phyloP scores from a whole-genome alignment of 2,329 filamentous ascomycete genomes.

The Cylindrodendrum hubeiense region DNA sequence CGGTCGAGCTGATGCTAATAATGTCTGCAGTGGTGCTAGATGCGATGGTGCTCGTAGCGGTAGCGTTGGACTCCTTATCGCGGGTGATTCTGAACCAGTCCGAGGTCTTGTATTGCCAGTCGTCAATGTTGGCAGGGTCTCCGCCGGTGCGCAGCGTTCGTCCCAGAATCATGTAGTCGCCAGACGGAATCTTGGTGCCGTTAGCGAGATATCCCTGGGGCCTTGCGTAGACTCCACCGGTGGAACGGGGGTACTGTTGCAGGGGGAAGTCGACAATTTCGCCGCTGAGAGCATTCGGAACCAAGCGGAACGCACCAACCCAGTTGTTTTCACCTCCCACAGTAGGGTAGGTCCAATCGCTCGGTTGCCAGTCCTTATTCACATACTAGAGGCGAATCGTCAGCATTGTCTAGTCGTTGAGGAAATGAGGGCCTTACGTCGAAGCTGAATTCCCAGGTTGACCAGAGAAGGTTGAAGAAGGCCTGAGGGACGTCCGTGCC shows the following conservation, averaged over 20 bases:
- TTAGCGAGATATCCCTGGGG: not conserved
- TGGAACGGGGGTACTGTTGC: not conserved
- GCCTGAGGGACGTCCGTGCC: not conserved
- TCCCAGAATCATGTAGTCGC: slow-evolving; percentile 12
- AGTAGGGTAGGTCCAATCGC: slow-evolving; percentile 19
- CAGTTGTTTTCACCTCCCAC: slow-evolving; percentile 21
- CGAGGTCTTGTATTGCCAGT: slow-evolving; percentile 17
- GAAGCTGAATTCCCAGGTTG: slow-evolving; percentile 16
- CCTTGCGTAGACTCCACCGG: not conserved
- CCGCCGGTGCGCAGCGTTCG: slow-evolving; percentile 13
- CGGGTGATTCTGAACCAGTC: slow-evolving; percentile 11
- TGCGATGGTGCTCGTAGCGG: not conserved
- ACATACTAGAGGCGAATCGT: slow-evolving; percentile 2
- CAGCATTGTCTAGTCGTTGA: not conserved
- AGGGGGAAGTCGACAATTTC: not conserved
- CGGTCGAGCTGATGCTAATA: not conserved
- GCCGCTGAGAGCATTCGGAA: not conserved
- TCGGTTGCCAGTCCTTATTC: slow-evolving; percentile 12
- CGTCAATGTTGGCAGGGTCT: slow-evolving; percentile 10
- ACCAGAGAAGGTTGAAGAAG: slow-evolving; percentile 19
- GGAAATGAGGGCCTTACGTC: slow-evolving; percentile 2
- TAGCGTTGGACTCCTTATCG: not conserved
- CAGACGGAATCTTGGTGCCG: not conserved
- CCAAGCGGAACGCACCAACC: slow-evolving; percentile 8
- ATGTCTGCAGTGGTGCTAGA: not conserved